A percentile compares a stretch with the other conserved stretches of the same genome.
phyloP scores from a whole-genome alignment of 1,284 basidiomycete genomes.

The Puccinia horiana region DNA sequence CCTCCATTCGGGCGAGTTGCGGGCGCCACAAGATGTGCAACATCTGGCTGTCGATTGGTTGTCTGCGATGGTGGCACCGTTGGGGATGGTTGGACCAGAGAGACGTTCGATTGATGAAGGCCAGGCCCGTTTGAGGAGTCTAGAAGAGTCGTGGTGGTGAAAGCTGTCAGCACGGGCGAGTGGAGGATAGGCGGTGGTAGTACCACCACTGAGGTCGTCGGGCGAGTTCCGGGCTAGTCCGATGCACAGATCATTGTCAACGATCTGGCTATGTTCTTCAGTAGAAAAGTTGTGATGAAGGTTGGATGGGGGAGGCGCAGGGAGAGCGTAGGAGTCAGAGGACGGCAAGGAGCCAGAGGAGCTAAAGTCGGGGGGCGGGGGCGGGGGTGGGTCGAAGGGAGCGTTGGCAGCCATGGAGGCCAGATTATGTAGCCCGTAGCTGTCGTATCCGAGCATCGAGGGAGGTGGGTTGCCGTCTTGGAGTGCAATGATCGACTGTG shows the following conservation, averaged over 20 bases:
- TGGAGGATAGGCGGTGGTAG: neutral
- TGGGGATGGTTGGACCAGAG: neutral
- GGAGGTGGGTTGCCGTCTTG: constrained; percentile 14
- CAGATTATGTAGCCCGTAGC: constrained; percentile 23
- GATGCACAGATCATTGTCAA: neutral
- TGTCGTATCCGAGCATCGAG: constrained; percentile 4
- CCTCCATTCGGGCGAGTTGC: constrained; percentile 41
- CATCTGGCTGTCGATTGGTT: neutral
- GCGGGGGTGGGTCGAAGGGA: neutral
- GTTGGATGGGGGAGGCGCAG: neutral
- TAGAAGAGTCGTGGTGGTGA: neutral
- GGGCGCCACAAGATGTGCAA: constrained; percentile 37
- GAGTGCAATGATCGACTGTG: constrained; percentile 30
- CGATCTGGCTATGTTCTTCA: too few relatives aligned
- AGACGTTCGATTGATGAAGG: neutral
- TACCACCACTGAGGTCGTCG: too few relatives aligned
- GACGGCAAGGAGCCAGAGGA: neutral
- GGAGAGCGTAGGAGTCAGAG: neutral
- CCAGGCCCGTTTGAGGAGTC: neutral
- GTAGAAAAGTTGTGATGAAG: neutral
- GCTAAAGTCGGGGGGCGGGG: constrained; percentile 6
- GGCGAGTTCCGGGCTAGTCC: too few relatives aligned
- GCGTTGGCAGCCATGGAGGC: constrained; percentile 27
- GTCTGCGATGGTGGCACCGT: neutral
- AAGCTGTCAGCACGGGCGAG: neutral